phyloP scores from a whole-genome alignment of 2,329 filamentous ascomycete genomes.

The Microdochium bolleyi region DNA sequence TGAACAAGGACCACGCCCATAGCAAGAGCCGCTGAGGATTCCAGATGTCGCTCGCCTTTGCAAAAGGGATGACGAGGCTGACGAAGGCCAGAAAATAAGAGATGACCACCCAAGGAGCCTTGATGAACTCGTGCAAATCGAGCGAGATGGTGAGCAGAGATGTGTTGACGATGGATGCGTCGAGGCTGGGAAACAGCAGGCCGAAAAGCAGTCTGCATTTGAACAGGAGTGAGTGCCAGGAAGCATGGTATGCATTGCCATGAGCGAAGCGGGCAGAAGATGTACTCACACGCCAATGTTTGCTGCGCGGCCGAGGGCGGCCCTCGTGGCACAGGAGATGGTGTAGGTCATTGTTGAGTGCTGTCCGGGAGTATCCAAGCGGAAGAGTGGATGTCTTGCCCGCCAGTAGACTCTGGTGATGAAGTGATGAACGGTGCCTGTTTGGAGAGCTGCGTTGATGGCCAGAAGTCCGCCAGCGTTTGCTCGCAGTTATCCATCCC shows the following conservation, averaged over 20 bases:
- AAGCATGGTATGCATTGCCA: background rate
- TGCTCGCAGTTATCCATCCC: too few species aligned
- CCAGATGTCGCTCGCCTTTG: constrained; percentile 53
- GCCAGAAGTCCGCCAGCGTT: too few species aligned
- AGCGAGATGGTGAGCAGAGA: constrained; percentile 48
- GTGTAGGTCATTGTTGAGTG: too few species aligned
- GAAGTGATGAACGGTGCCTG: too few species aligned
- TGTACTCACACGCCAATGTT: background rate
- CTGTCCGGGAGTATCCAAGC: too few species aligned
- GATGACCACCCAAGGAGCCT: constrained; percentile 46
- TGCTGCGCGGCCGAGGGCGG: too few species aligned
- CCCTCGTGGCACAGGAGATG: too few species aligned
- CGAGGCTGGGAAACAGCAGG: constrained; percentile 48
- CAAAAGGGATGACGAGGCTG: constrained; percentile 49
- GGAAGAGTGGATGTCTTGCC: too few species aligned
- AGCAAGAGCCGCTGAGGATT: constrained; percentile 43
- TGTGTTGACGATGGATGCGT: constrained; percentile 50
- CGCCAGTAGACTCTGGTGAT: too few species aligned
- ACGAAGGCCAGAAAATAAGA: constrained; percentile 50
- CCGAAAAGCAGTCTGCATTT: constrained; percentile 36
- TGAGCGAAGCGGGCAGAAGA: background rate
- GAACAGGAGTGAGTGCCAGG: background rate
- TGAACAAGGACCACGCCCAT: constrained; percentile 44
- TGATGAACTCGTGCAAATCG: constrained; percentile 40
- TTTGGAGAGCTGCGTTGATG: too few species aligned